Conservation (phyloP, 192 early-diverging fungal genomes). For the Funneliformis geosporum region DNA sequence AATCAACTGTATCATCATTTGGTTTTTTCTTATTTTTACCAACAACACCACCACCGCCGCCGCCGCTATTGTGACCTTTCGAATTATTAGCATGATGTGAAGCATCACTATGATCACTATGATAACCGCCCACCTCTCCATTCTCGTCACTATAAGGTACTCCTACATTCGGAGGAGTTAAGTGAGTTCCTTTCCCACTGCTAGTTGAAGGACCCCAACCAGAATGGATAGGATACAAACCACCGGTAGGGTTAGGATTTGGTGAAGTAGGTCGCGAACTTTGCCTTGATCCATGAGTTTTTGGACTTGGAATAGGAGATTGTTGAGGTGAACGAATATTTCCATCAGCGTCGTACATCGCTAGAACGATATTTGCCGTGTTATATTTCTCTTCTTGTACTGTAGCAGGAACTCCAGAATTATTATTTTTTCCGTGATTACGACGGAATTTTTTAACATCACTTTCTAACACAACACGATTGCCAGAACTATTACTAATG, state of each 20-base stretch:
- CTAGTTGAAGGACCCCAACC: conserved; percentile 29
- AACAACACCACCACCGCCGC: conserved; percentile 36
- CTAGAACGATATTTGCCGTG: conserved; percentile 8
- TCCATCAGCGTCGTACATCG: conserved; percentile 31
- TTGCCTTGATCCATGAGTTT: conserved; percentile 19
- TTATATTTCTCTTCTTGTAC: conserved; percentile 36
- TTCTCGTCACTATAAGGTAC: conserved; percentile 38
- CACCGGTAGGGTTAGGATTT: conserved; percentile 35
- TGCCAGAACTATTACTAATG: conserved; percentile 33
- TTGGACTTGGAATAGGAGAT: conserved; percentile 39
- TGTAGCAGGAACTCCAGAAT: conserved; percentile 35
- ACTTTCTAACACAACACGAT: conserved; percentile 33
- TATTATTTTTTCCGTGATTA: conserved; percentile 32
- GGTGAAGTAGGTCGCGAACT: conserved; percentile 37
- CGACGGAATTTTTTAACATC: conserved; percentile 37
- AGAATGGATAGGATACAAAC: conserved; percentile 42
- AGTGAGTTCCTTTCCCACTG: conserved; percentile 41
- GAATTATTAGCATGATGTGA: conserved; percentile 28
- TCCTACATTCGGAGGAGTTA: conserved; percentile 22
- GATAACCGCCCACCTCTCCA: conserved; percentile 33
- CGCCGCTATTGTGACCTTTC: conserved; percentile 43
- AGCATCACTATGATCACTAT: conserved; percentile 43
- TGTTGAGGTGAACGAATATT: conserved; percentile 32
- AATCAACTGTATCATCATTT: conserved; percentile 71
- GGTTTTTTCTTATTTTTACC: conserved; percentile 69